Conservation (phyloP, 495 filamentous ascomycete species). For the Penicillium taxi region DNA sequence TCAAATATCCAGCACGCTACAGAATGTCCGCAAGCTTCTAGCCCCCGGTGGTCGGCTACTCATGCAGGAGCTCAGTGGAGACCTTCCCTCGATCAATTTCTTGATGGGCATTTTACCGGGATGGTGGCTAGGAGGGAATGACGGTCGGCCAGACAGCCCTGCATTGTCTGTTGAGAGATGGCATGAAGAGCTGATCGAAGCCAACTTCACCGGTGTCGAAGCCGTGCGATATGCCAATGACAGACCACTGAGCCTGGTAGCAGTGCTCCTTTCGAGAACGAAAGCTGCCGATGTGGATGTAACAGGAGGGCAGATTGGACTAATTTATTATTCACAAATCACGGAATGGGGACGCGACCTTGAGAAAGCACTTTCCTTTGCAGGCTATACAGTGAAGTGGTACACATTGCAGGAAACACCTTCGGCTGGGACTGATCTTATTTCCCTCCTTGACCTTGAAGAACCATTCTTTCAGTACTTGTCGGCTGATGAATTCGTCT, state of each 20-base stretch:
- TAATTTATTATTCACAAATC: neutral
- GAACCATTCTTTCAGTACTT: constrained; percentile 24
- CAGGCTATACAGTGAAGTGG: constrained; percentile 10
- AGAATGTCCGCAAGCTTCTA: constrained; percentile 29
- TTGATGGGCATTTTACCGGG: constrained; percentile 20
- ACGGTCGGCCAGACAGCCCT: constrained; percentile 19
- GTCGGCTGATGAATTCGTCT: constrained; percentile 3
- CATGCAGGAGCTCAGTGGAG: constrained; percentile 17
- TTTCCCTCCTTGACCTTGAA: constrained; percentile 28
- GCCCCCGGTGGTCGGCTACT: constrained; percentile 17
- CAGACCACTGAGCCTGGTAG: neutral
- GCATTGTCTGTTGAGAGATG: constrained; percentile 21
- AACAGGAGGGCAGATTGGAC: constrained; percentile 5
- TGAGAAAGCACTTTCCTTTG: constrained; percentile 1
- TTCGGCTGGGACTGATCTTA: too few species aligned
- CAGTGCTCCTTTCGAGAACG: too few species aligned
- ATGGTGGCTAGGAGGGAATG: constrained; percentile 33
- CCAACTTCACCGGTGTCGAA: constrained; percentile 27
- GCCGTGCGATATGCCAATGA: constrained; percentile 23
- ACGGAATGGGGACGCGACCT: constrained; percentile 8
- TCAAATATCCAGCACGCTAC: constrained; percentile 28
- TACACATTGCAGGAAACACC: too few species aligned
- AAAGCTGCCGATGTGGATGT: too few species aligned
- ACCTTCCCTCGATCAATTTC: neutral
- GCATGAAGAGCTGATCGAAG: constrained; percentile 19